A percentile compares a stretch with the other conserved stretches of the same genome.
phyloP scores from a whole-genome alignment of 129 eudicot genomes.

The Kitagawia praeruptora region DNA sequence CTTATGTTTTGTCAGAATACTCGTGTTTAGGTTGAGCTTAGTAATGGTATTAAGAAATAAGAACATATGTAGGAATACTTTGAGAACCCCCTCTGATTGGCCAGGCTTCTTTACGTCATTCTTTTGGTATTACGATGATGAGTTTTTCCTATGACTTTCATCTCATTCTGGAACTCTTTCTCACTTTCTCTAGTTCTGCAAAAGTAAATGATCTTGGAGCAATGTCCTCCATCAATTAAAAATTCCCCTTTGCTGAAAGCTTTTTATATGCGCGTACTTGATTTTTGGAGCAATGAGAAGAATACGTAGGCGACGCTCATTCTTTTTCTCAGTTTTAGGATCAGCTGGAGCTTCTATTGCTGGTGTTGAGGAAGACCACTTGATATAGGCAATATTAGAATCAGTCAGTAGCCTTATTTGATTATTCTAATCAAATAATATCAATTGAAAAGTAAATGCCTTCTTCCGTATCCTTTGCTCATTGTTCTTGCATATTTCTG shows the following conservation, averaged over 20 bases:
- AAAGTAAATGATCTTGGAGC: conserved; percentile 23
- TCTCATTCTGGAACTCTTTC: conserved; percentile 24
- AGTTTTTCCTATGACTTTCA: too few relatives aligned
- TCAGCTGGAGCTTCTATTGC: background rate
- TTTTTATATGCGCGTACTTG: conserved; percentile 4
- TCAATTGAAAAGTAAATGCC: too few relatives aligned
- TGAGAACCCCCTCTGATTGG: too few relatives aligned
- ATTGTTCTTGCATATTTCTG: conserved; percentile 2
- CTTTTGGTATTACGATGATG: too few relatives aligned
- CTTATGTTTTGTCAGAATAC: too few relatives aligned
- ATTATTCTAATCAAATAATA: too few relatives aligned
- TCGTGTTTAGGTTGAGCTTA: too few relatives aligned
- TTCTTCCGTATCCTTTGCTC: conserved; percentile 10
- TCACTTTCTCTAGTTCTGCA: conserved; percentile 24
- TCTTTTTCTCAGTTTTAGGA: background rate
- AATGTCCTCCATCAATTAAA: background rate
- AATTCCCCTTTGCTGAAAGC: background rate
- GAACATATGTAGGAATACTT: too few relatives aligned
- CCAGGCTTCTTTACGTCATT: too few relatives aligned
- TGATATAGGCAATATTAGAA: conserved; percentile 12
- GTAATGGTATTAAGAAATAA: too few relatives aligned
- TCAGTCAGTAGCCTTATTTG: too few relatives aligned
- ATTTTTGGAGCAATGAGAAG: background rate
- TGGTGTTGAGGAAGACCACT: background rate
- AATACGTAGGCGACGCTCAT: background rate